Evolutionary conservation across 2,329 filamentous ascomycete genomes (phyloP).

Genomic region (Xylariales sp.): DNA sequence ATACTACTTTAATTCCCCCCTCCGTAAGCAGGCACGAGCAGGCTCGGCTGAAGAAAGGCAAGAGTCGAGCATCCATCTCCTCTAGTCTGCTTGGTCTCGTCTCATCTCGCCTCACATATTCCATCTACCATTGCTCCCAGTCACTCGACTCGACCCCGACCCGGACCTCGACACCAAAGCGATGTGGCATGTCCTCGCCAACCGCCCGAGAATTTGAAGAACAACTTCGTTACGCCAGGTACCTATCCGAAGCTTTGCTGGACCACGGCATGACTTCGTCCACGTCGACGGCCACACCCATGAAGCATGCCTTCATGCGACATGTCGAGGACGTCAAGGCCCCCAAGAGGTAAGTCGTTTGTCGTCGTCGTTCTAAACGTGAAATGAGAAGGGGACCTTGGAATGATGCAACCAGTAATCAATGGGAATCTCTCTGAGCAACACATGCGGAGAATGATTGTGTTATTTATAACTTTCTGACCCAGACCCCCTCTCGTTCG

Average conservation of each 20-base stretch:
- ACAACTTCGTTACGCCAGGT: conserved; percentile 16
- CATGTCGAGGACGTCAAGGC: conserved; percentile 81
- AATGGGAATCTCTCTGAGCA: conserved; percentile 99
- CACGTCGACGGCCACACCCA: conserved; percentile 66
- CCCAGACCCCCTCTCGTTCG: conserved; percentile 10
- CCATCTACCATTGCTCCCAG: background rate
- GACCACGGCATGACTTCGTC: conserved; percentile 49
- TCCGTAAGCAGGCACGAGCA: too few species aligned
- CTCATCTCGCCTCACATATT: too few species aligned
- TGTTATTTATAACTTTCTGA: conserved; percentile 42
- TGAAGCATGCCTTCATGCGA: conserved; percentile 70
- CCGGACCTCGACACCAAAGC: background rate
- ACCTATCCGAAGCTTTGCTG: conserved; percentile 14
- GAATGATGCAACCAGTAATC: conserved; percentile 79
- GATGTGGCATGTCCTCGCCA: conserved; percentile 17
- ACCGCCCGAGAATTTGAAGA: conserved; percentile 15
- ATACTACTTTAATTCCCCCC: too few species aligned
- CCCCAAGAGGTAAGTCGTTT: conserved; percentile 74
- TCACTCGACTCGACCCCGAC: background rate
- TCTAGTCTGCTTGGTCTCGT: too few species aligned
- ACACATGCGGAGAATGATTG: conserved; percentile 82
- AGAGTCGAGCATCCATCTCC: too few species aligned
- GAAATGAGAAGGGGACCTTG: too few species aligned
- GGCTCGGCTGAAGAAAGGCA: too few species aligned
- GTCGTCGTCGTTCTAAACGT: conserved; percentile 7